Conservation (phyloP, 306 rosid genomes). For the Malus domestica region DNA sequence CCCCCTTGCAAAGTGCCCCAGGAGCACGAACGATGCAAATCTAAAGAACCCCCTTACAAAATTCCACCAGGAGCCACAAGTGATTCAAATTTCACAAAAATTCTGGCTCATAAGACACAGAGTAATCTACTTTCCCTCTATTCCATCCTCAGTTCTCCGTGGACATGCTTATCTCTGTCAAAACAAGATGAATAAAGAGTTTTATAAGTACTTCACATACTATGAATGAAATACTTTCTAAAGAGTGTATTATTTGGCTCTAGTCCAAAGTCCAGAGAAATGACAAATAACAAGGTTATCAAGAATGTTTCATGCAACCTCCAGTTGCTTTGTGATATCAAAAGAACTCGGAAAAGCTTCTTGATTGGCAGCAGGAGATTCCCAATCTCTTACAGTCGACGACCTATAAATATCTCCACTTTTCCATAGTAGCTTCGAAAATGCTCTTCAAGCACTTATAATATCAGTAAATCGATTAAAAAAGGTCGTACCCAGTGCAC, state of each 20-base stretch:
- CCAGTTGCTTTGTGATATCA: background rate
- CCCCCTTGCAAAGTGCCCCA: background rate
- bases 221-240: background rate
- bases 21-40: slow-evolving; percentile 38
- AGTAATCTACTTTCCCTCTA: slow-evolving; percentile 13
- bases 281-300: background rate
- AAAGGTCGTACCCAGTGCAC: too few species aligned
- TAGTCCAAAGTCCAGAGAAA: slow-evolving; percentile 2
- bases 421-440: background rate
- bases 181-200: background rate
- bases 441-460: background rate
- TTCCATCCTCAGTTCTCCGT: slow-evolving; percentile 18
- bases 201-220: slow-evolving; percentile 1
- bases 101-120: slow-evolving; percentile 15
- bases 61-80: slow-evolving; percentile 66
- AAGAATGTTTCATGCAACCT: too few species aligned
- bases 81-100: slow-evolving; percentile 19
- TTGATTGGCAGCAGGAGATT: slow-evolving; percentile 7
- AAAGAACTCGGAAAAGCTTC: background rate
- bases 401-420: background rate
- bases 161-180: slow-evolving; percentile 26
- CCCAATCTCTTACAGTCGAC: slow-evolving; percentile 2
- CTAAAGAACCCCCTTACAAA: slow-evolving; percentile 60
- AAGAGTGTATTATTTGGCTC: background rate
- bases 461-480: background rate